phyloP scores from a whole-genome alignment of 305 asterid species.

The Plantago lanceolata region DNA sequence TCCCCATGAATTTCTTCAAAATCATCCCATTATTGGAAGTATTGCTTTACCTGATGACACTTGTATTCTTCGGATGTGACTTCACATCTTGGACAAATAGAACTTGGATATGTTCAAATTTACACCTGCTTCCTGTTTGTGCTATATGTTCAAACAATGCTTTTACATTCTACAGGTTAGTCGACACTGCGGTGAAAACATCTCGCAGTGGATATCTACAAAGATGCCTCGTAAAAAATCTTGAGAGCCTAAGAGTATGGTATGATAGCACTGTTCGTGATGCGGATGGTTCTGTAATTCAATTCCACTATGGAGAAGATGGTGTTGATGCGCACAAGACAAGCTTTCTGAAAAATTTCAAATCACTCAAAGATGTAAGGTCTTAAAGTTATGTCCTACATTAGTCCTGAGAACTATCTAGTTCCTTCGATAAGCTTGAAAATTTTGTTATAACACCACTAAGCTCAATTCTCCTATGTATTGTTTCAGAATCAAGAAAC shows the following conservation, averaged over 20 bases:
- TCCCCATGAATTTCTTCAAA: background rate
- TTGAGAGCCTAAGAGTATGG: conserved; percentile 85
- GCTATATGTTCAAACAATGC: conserved; percentile 10
- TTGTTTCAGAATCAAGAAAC: conserved; percentile 70
- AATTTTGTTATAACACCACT: conserved; percentile 7
- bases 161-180: conserved; percentile 53
- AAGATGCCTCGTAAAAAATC: conserved; percentile 82
- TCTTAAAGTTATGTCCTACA: conserved; percentile 19
- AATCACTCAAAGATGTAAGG: conserved; percentile 71
- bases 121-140: background rate
- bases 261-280: conserved; percentile 96
- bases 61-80: background rate
- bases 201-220: conserved; percentile 99
- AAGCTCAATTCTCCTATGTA: conserved; percentile 8
- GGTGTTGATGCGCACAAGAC: conserved; percentile 90
- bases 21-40: conserved; percentile 3
- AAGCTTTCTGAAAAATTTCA: conserved; percentile 78
- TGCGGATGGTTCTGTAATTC: conserved; percentile 93
- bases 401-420: background rate
- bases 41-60: conserved; percentile 1
- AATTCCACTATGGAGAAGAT: conserved; percentile 93
- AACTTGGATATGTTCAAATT: background rate
- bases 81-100: background rate
- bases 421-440: conserved; percentile 16
- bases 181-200: conserved; percentile 98